These are phyloP conservation scores for Neonectria faginata DNA, from an alignment of 2,329 filamentous ascomycete species.

Conservation along the genomic window DNA sequence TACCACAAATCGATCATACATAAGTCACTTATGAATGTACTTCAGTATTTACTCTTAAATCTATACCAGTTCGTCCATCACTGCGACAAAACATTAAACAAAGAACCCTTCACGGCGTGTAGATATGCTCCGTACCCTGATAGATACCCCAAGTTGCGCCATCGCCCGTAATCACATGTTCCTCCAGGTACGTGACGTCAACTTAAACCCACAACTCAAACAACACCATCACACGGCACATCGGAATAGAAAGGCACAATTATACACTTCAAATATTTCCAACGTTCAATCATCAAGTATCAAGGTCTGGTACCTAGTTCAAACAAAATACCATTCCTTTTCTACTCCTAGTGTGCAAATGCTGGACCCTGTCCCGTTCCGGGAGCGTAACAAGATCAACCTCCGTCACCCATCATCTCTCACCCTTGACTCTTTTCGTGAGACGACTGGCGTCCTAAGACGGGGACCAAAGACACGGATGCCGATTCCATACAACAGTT, in stretches of 20 bases:
- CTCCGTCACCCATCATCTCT: constrained; percentile 43
- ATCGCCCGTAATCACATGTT: not conserved
- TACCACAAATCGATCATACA: too few relatives aligned
- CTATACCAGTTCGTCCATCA: not conserved
- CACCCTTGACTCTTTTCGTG: constrained; percentile 38
- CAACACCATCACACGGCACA: not conserved
- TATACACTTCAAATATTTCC: constrained; percentile 3
- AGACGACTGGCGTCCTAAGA: constrained; percentile 45
- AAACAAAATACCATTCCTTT: constrained; percentile 52
- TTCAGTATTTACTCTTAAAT: too few relatives aligned
- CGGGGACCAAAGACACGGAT: constrained; percentile 20
- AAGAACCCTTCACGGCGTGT: not conserved
- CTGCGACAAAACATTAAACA: not conserved
- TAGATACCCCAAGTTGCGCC: not conserved
- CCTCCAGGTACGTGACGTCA: constrained; percentile 23
- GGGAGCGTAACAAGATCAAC: constrained; percentile 48
- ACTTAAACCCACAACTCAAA: not conserved
- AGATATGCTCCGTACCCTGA: constrained; percentile 6
- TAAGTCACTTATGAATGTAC: not conserved
- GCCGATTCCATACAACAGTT: constrained; percentile 21
- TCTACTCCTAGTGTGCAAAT: constrained; percentile 54
- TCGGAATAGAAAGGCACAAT: not conserved
- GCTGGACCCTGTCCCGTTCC: constrained; percentile 49
- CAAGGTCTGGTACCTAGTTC: constrained; percentile 39
- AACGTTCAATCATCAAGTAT: constrained; percentile 32